Base-by-base conservation (phyloP, 179 eudicot species). In the Sideroxylon spinosum region DNA sequence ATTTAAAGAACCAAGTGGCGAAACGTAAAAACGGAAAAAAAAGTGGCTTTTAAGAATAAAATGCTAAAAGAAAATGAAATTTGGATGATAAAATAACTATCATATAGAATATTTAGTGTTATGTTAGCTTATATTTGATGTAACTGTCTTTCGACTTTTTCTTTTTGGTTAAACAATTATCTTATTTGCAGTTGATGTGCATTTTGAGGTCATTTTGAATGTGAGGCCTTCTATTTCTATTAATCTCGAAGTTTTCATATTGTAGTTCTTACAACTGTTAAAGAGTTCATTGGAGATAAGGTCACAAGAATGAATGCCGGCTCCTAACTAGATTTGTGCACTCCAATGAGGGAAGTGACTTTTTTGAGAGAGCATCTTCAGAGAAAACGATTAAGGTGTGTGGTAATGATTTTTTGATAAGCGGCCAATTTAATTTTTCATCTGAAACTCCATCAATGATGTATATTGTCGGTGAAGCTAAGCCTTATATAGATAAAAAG, bases 271-370 rank as follows among this genome's bases (percentile, higher is more conserved):
- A 76, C n/a, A 71, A 71, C 50, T 78, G 81, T 29, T 76, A 78
- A 71, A 78, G 71, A 11, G 60, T 78, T 25, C 81, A 78, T 62
- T 78, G 81, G 81, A 78, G 81, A 63, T 76, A 26, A 72, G 81
- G 81, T 22, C 81, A 78, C 76, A 78, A 71, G 26, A 32, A 71
- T 0, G 76, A 78, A 49, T 78, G 81, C 14, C 62, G 50, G 9
- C 76, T 70, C 5, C 28, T 29, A 70, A 13, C 14, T 16, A 29
- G 9, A 66, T 16, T 49, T 16, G n/a, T 66, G 70, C 46, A 66
- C 8, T 32, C 48, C 20, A 16, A 29, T 66, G 70, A 66, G 70
- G 46, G n/a, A 12, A 32, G 70, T 66, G 10, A 66, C 20, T 4
- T 66, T 28, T 32, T 7, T 29, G 70, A 29, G 70, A 16, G 19